phyloP scores from a whole-genome alignment of 345 rosid genomes.

The Trapa bicornis region DNA sequence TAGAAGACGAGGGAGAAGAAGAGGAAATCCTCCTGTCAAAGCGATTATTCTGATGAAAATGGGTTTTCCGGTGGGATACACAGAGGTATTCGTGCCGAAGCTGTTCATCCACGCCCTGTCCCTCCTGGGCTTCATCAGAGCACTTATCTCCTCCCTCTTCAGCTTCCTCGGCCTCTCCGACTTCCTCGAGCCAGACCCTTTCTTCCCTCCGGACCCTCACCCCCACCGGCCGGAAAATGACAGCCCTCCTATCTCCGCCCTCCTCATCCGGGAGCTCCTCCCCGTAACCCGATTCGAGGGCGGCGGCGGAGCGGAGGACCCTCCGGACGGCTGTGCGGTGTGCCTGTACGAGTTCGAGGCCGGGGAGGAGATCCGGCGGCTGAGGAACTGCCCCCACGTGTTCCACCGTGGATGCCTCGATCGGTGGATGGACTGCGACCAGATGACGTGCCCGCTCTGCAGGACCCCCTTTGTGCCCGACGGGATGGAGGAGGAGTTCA shows the following conservation, averaged over 20 bases:
- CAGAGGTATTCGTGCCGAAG: constrained; percentile 66
- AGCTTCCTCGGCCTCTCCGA: constrained; percentile 56
- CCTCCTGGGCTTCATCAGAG: constrained; percentile 50
- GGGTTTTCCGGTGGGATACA: constrained; percentile 87
- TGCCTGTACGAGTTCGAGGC: constrained; percentile 70
- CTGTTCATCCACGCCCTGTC: constrained; percentile 58
- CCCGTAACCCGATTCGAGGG: constrained; percentile 61
- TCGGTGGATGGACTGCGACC: constrained; percentile 95
- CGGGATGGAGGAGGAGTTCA: constrained; percentile 70
- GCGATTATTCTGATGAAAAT: constrained; percentile 14
- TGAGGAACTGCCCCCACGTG: constrained; percentile 66
- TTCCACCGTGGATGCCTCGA: constrained; percentile 78
- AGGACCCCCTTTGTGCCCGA: constrained; percentile 70
- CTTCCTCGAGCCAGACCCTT: constrained; percentile 54
- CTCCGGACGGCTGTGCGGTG: constrained; percentile 74
- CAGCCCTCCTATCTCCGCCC: constrained; percentile 48
- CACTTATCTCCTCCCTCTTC: constrained; percentile 38
- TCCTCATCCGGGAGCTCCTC: constrained; percentile 67
- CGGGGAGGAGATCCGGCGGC: constrained; percentile 66
- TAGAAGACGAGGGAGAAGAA: background rate
- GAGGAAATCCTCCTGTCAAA: background rate
- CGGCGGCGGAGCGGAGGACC: constrained; percentile 36
- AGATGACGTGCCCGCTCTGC: constrained; percentile 85
- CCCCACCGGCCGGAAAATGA: constrained; percentile 4
- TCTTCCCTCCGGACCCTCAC: constrained; percentile 21